Evolutionary conservation across 176 grass and related monocot species (phyloP).

Genomic region (Oryza coarctata): DNA sequence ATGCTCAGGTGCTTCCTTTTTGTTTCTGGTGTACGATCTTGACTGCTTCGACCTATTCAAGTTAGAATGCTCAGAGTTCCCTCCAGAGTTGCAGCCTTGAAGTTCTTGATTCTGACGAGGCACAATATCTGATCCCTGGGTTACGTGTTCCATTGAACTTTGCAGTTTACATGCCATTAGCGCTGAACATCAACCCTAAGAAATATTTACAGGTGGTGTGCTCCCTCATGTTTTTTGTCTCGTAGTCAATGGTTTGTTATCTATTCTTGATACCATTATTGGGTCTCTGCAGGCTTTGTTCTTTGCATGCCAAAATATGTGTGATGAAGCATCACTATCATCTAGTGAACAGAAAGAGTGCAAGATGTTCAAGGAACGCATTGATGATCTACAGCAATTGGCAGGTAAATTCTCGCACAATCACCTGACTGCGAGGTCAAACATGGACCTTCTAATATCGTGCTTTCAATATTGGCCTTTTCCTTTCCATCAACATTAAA

Average conservation of each 20-base stretch:
- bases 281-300: slow-evolving; percentile 65
- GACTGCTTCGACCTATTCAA: slow-evolving; percentile 58
- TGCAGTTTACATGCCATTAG: slow-evolving; percentile 83
- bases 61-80: slow-evolving; percentile 91
- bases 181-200: slow-evolving; percentile 73
- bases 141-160: slow-evolving; percentile 65
- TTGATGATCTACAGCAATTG: slow-evolving; percentile 57
- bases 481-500: slow-evolving; percentile 11
- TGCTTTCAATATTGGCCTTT: background rate
- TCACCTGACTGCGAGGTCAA: background rate
- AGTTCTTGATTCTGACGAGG: slow-evolving; percentile 62
- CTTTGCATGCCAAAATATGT: slow-evolving; percentile 66
- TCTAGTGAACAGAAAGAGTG: slow-evolving; percentile 39
- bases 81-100: slow-evolving; percentile 68
- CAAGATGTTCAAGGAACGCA: slow-evolving; percentile 53
- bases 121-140: slow-evolving; percentile 61
- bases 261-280: slow-evolving; percentile 1
- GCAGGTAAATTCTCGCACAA: slow-evolving; percentile 40
- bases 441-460: background rate
- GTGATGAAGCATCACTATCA: slow-evolving; percentile 41
- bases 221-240: slow-evolving; percentile 7
- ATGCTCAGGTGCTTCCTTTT: slow-evolving; percentile 41
- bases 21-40: slow-evolving; percentile 34
- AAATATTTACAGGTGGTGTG: slow-evolving; percentile 75
- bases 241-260: background rate